Percentiles rank a stretch among this genome's conserved stretches.
These are phyloP conservation scores for Apiospora malaysiana DNA, from an alignment of 2,329 filamentous ascomycete species.

Conservation along the genomic window DNA sequence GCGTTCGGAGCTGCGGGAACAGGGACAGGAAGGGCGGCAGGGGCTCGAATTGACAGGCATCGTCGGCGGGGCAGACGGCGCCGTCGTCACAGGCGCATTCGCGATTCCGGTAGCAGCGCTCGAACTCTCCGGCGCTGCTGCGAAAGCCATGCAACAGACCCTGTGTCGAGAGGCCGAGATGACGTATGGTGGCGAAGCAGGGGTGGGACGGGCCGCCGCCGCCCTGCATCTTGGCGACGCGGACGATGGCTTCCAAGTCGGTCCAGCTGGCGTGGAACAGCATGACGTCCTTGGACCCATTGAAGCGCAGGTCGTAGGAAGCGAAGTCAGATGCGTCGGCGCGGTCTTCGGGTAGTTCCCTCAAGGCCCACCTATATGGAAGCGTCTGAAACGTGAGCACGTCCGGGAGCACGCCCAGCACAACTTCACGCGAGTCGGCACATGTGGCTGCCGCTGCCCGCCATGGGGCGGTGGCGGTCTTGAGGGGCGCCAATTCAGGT, in stretches of 20 bases:
- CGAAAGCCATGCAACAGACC: background rate
- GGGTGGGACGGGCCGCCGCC: background rate
- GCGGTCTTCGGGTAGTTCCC: background rate
- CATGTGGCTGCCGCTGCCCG: background rate
- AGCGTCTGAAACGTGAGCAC: background rate
- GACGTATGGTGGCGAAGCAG: background rate
- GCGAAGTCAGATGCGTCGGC: background rate
- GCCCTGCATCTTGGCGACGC: background rate
- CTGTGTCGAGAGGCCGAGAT: background rate
- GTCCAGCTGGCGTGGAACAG: background rate
- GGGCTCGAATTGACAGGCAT: background rate
- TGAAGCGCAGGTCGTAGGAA: conserved; percentile 1
- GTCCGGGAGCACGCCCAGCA: background rate
- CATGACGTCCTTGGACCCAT: background rate
- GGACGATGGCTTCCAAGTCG: background rate
- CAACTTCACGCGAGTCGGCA: background rate
- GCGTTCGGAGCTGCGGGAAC: background rate
- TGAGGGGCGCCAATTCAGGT: background rate
- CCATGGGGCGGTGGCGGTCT: background rate
- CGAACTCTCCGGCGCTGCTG: background rate
- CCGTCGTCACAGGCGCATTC: background rate
- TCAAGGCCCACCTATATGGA: background rate
- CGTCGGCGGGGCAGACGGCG: background rate
- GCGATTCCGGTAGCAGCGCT: background rate
- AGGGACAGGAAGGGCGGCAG: background rate